phyloP scores from a whole-genome alignment of 306 rosid genomes.

The Echinosophora koreensis region DNA sequence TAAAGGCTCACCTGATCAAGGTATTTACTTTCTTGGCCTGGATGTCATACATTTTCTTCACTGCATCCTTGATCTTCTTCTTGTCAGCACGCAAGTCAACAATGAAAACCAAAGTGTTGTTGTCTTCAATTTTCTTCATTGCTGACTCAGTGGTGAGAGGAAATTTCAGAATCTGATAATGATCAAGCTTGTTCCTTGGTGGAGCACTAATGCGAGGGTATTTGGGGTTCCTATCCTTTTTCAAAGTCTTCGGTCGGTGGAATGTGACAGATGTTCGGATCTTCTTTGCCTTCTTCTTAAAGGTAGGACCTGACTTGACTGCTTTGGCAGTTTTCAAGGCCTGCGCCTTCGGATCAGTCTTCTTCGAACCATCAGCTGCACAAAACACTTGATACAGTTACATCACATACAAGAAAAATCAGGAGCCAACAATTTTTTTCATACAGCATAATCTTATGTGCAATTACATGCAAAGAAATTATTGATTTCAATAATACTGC shows the following conservation, averaged over 20 bases:
- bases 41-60: constrained; percentile 90
- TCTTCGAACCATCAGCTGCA: constrained; percentile 66
- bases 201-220: constrained; percentile 88
- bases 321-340: constrained; percentile 74
- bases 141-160: constrained; percentile 94
- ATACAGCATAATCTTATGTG: background rate
- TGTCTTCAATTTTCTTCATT: constrained; percentile 93
- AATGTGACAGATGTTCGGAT: constrained; percentile 65
- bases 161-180: constrained; percentile 74
- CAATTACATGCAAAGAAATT: background rate
- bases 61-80: constrained; percentile 90
- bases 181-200: constrained; percentile 90
- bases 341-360: constrained; percentile 62
- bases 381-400: background rate
- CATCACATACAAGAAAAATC: background rate
- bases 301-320: constrained; percentile 59
- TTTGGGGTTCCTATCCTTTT: constrained; percentile 78
- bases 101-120: constrained; percentile 86
- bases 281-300: constrained; percentile 70
- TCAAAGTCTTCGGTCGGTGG: constrained; percentile 76
- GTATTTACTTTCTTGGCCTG: constrained; percentile 92
- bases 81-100: constrained; percentile 92
- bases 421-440: background rate
- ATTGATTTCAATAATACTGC: background rate
- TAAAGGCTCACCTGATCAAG: constrained; percentile 71